Evolutionary conservation across 2,329 filamentous ascomycete species (phyloP), one percentile per base, ranked within the genome.

Genomic region (Monosporascus sp.): DNA sequence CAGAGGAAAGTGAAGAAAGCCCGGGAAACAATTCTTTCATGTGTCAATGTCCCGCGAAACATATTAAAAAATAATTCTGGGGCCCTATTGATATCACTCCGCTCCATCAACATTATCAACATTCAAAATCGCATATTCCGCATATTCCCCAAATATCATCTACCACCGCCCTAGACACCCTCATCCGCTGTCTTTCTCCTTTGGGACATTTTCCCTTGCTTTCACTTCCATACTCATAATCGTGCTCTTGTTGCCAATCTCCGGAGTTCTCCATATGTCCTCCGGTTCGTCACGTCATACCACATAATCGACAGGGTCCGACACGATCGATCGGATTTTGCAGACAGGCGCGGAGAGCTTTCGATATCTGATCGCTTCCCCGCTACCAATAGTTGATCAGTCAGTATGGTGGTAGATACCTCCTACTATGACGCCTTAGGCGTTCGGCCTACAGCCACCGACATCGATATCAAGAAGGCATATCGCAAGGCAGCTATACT

Each of bases 381-480:
- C 24, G 51, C 40, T 35, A 55, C 50, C 47, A 26, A 35, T 14
- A 35, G 31, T 35, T 54, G 41, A 54, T 51, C 48, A 56, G 43
- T 22, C 43, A 61, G 47, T 40, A 95, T 95, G 91, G 91, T 94
- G 64, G 88, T 88, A 65, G 91, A 96, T 72, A 95, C 90, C 54
- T 77, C 84, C 63, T 96, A 96, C 74, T 95, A 95, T 74, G 91
- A 96, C 73, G 85, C 84, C 63, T 79, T 97, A 40, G 89, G 88
- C 67, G 91, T 97, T 65, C 78, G 86, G 74, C 87, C 91, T 60
- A 90, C 87, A 52, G 93, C 92, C 31, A 88, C 89, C 40, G 89
- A 93, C 70, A 82, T 96, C 49, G 91, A 97, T 70, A 97, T 97
- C 74, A 97, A 97, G 74, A 96, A 96, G 77, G 92, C 92, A 28